Percentiles rank a stretch among this genome's conserved stretches.
Conservation (phyloP, 495 filamentous ascomycete genomes). For the Penicillium roqueforti region DNA sequence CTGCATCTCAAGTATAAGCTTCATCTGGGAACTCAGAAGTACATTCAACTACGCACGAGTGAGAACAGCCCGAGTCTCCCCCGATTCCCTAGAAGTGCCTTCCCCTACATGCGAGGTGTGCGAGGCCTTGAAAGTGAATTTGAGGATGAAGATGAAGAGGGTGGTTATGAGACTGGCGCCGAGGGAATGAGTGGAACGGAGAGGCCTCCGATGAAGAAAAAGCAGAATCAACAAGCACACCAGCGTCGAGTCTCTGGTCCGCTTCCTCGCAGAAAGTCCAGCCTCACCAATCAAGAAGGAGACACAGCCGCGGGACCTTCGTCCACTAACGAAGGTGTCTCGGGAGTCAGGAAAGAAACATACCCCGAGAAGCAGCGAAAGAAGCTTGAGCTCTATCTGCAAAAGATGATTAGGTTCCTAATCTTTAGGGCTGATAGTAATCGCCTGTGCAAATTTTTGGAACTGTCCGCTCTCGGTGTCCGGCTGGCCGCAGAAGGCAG, state of each 20-base stretch:
- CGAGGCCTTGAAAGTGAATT: constrained; percentile 72
- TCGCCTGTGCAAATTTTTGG: constrained; percentile 90
- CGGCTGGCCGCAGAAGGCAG: constrained; percentile 90
- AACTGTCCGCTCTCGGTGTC: constrained; percentile 92
- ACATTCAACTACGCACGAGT: constrained; percentile 58
- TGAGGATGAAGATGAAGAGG: constrained; percentile 77
- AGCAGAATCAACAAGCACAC: constrained; percentile 36
- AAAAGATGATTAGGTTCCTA: constrained; percentile 87
- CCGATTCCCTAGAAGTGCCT: constrained; percentile 82
- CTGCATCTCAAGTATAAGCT: constrained; percentile 90
- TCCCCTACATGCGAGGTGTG: constrained; percentile 82
- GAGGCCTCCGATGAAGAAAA: constrained; percentile 51
- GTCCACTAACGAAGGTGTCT: constrained; percentile 40
- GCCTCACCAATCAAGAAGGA: constrained; percentile 44
- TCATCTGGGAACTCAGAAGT: constrained; percentile 73
- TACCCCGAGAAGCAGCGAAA: constrained; percentile 71
- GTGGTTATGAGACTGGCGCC: constrained; percentile 52
- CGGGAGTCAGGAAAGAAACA: constrained; percentile 45
- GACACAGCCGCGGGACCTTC: constrained; percentile 40
- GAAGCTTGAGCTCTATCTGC: constrained; percentile 87
- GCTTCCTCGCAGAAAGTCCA: constrained; percentile 53
- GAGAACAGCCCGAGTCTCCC: constrained; percentile 61
- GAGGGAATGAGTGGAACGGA: constrained; percentile 58
- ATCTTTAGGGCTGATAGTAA: constrained; percentile 97
- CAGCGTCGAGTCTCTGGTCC: constrained; percentile 51